These are phyloP conservation scores for Paramecium primaurelia DNA, from an alignment of 73 alveolate species.

Conservation along the genomic window DNA sequence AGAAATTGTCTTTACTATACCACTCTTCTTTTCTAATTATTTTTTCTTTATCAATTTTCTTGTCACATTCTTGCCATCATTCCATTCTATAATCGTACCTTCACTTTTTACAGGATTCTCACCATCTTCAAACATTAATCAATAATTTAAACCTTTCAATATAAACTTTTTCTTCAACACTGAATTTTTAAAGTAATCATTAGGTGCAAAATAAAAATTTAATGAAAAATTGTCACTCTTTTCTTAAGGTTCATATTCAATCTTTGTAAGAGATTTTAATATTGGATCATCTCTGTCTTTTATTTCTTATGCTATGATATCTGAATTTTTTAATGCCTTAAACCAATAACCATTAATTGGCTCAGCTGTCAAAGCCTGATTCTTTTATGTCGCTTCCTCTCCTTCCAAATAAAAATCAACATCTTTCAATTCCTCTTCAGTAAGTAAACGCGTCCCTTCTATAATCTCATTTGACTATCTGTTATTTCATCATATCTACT, in stretches of 20 bases:
- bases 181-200: slow-evolving; percentile 86
- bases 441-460: slow-evolving; percentile 56
- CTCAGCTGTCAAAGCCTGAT: slow-evolving; percentile 46
- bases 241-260: slow-evolving; percentile 56
- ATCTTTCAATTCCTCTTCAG: slow-evolving; percentile 61
- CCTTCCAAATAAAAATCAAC: slow-evolving; percentile 57
- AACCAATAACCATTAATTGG: slow-evolving; percentile 60
- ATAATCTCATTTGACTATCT: slow-evolving; percentile 52
- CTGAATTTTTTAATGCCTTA: slow-evolving; percentile 55
- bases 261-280: slow-evolving; percentile 43
- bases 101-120: slow-evolving; percentile 85
- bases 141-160: slow-evolving; percentile 66
- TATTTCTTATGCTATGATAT: slow-evolving; percentile 53
- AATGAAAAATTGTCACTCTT: slow-evolving; percentile 78
- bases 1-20: slow-evolving; percentile 68
- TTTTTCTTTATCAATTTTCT: slow-evolving; percentile 89
- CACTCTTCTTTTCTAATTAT: slow-evolving; percentile 85
- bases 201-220: slow-evolving; percentile 81
- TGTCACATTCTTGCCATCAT: slow-evolving; percentile 89
- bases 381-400: slow-evolving; percentile 54
- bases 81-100: slow-evolving; percentile 91
- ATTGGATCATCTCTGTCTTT: slow-evolving; percentile 60
- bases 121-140: slow-evolving; percentile 1
- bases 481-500: neutral
- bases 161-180: slow-evolving; percentile 77